Evolutionary conservation across 2,329 filamentous ascomycete species (phyloP).

Genomic region (Metarhizium brunneum): DNA sequence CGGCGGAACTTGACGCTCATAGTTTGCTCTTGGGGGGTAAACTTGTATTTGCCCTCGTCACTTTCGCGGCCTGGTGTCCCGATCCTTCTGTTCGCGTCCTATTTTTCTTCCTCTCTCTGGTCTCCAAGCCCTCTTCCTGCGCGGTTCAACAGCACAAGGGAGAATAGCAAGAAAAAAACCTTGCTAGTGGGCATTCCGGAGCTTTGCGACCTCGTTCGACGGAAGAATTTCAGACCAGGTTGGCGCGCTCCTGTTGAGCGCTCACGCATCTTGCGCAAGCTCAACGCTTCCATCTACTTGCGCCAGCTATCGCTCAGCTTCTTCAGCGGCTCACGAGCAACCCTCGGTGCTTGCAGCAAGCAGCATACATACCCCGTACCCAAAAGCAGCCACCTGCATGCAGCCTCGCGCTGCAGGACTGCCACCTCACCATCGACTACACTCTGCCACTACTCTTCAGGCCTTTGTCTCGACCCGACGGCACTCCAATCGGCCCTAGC

Average conservation of each 20-base stretch:
- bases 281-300: background rate
- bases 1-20: background rate
- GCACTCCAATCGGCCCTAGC: constrained; percentile 6
- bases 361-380: background rate
- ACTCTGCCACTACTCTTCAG: background rate
- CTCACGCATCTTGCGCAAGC: background rate
- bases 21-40: too few relatives aligned
- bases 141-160: background rate
- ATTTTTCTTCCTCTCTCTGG: background rate
- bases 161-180: background rate
- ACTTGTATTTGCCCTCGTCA: background rate
- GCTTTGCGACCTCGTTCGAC: background rate
- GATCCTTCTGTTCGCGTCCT: too few relatives aligned
- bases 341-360: constrained; percentile 2
- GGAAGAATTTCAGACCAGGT: background rate
- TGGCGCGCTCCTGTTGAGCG: background rate
- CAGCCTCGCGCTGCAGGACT: constrained; percentile 2
- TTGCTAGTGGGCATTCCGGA: background rate
- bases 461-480: constrained; percentile 7
- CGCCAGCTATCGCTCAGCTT: constrained; percentile 4
- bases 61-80: background rate
- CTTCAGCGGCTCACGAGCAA: constrained; percentile 6
- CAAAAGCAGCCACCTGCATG: constrained; percentile 8
- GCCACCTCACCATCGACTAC: constrained; percentile 9
- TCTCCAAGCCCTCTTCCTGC: background rate